Conservation (phyloP, 2,329 filamentous ascomycete species). For the Ophiocordyceps unilateralis region DNA sequence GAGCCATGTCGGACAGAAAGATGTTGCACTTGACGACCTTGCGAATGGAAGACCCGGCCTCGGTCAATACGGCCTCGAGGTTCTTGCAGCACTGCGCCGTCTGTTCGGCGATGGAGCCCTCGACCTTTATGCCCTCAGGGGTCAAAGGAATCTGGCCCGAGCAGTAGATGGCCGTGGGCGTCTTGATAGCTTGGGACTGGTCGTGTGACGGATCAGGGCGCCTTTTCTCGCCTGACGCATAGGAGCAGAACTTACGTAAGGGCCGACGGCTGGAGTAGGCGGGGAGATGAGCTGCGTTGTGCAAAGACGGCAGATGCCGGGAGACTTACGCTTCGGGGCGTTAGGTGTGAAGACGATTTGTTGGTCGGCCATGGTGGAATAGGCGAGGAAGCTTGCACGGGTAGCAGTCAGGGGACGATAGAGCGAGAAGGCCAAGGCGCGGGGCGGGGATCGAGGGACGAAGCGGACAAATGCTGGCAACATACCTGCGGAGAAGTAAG, state of each 20-base stretch:
- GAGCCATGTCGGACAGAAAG: slow-evolving; percentile 80
- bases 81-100: slow-evolving; percentile 53
- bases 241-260: slow-evolving; percentile 33
- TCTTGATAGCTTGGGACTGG: slow-evolving; percentile 51
- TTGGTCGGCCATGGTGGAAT: slow-evolving; percentile 28
- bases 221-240: too few relatives aligned
- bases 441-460: slow-evolving; percentile 3
- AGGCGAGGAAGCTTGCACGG: slow-evolving; percentile 2
- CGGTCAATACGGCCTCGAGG: slow-evolving; percentile 66
- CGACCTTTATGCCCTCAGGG: slow-evolving; percentile 34
- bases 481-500: slow-evolving; percentile 8
- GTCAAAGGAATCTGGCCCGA: slow-evolving; percentile 58
- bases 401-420: slow-evolving; percentile 2
- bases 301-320: neutral
- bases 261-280: slow-evolving; percentile 33
- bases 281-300: neutral
- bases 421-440: slow-evolving; percentile 1
- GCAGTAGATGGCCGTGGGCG: slow-evolving; percentile 46
- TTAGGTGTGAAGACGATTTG: slow-evolving; percentile 39
- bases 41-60: slow-evolving; percentile 59
- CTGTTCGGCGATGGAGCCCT: slow-evolving; percentile 46
- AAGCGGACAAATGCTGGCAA: slow-evolving; percentile 7
- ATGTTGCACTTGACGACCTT: slow-evolving; percentile 84
- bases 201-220: neutral
- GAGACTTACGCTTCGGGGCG: slow-evolving; percentile 36